A percentile compares a stretch with the other conserved stretches of the same genome.
Conservation (phyloP, 352 stramenopile genomes). For the Phytopythium montanum region DNA sequence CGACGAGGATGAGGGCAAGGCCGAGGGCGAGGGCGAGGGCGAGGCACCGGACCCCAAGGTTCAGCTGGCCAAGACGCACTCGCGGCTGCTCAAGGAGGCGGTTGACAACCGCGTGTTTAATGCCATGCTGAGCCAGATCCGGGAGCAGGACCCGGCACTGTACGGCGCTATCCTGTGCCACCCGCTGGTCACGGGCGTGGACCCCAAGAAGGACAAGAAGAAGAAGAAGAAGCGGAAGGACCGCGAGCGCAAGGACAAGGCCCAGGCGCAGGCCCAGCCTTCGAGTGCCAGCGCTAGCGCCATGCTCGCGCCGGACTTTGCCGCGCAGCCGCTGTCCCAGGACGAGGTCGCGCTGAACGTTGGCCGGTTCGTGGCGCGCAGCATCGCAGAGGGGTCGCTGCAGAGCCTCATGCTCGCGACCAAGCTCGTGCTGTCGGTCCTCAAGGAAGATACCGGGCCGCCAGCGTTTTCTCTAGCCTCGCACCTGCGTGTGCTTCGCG, state of each 20-base stretch:
- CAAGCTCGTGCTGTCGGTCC: constrained; percentile 61
- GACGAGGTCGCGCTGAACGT: constrained; percentile 67
- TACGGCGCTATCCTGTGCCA: constrained; percentile 85
- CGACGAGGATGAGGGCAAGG: constrained; percentile 50
- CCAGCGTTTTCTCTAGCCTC: constrained; percentile 47
- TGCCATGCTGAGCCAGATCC: constrained; percentile 68
- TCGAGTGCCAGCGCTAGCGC: constrained; percentile 38
- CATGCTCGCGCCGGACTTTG: constrained; percentile 76
- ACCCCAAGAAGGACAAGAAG: constrained; percentile 76
- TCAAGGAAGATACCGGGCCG: constrained; percentile 17
- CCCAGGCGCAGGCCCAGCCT: constrained; percentile 25
- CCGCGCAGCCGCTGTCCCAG: constrained; percentile 37
- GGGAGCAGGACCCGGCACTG: constrained; percentile 73
- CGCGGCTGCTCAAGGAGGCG: constrained; percentile 55
- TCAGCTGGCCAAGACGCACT: constrained; percentile 42
- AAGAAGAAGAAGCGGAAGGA: constrained; percentile 88
- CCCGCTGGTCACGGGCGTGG: constrained; percentile 72
- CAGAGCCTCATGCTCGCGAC: constrained; percentile 70
- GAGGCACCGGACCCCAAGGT: constrained; percentile 34
- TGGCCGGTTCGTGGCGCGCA: constrained; percentile 69
- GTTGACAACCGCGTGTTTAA: constrained; percentile 79
- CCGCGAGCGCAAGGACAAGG: constrained; percentile 71
- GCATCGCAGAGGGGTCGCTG: constrained; percentile 71
- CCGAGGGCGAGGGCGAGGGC: background rate
- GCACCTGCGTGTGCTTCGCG: constrained; percentile 72